Percentiles rank a stretch among this genome's conserved stretches.
Evolutionary conservation across 805 yeast species (phyloP).

Genomic region (Saturnispora silvae): DNA sequence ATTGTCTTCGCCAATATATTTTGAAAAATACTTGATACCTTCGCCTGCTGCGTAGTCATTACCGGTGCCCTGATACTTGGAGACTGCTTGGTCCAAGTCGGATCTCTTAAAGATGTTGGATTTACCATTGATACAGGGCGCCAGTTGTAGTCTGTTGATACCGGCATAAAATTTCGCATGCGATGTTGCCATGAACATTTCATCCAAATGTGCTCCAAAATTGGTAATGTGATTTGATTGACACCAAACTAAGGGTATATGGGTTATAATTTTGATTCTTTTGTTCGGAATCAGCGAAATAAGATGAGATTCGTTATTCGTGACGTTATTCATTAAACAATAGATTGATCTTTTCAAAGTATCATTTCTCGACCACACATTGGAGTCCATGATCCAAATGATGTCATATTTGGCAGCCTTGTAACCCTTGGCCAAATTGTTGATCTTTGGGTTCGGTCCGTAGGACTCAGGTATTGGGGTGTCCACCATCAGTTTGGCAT

Average conservation of each 20-base stretch:
- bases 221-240: conserved; percentile 16
- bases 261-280: conserved; percentile 65
- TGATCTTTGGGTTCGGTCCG: conserved; percentile 87
- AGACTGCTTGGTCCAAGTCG: conserved; percentile 50
- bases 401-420: conserved; percentile 56
- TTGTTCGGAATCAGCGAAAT: conserved; percentile 18
- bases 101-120: conserved; percentile 67
- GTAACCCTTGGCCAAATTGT: conserved; percentile 78
- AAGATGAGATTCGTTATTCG: conserved; percentile 36
- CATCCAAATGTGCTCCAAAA: conserved; percentile 65
- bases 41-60: conserved; percentile 24
- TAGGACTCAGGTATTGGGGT: conserved; percentile 32
- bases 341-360: conserved; percentile 55
- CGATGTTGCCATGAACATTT: conserved; percentile 73
- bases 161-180: conserved; percentile 80
- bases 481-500: conserved; percentile 50
- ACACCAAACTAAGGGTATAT: conserved; percentile 58
- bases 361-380: conserved; percentile 66
- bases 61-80: conserved; percentile 28
- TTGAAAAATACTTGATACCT: conserved; percentile 61
- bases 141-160: conserved; percentile 60
- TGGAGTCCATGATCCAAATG: conserved; percentile 79
- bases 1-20: conserved; percentile 85
- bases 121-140: conserved; percentile 89
- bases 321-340: conserved; percentile 37